These are phyloP conservation scores for Knufia petricola DNA, from an alignment of 2,329 filamentous ascomycete genomes.

Conservation along the genomic window DNA sequence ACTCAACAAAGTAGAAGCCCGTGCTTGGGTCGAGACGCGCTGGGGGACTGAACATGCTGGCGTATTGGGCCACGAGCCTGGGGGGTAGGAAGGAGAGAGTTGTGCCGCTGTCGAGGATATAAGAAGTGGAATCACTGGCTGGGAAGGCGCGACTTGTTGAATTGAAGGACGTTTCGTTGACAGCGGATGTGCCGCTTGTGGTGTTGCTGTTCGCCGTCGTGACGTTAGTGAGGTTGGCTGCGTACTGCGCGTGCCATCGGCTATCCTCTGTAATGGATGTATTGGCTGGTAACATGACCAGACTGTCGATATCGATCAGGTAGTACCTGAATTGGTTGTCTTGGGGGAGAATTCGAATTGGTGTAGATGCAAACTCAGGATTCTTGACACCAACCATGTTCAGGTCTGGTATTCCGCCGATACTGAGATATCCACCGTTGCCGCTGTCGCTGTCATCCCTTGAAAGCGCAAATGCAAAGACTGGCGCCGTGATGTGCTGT, in stretches of 20 bases:
- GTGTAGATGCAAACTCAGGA: slow-evolving; percentile 27
- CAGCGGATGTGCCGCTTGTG: too few species aligned
- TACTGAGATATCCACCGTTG: slow-evolving; percentile 37
- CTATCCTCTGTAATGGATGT: not conserved
- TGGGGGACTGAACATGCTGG: slow-evolving; percentile 35
- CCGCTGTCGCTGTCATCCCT: slow-evolving; percentile 35
- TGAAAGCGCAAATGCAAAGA: slow-evolving; percentile 41
- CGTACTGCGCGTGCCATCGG: not conserved
- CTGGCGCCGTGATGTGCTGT: slow-evolving; percentile 37
- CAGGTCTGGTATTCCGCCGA: slow-evolving; percentile 36
- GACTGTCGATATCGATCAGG: slow-evolving; percentile 2
- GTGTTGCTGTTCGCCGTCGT: not conserved
- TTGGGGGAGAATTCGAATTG: slow-evolving; percentile 26
- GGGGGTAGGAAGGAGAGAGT: slow-evolving; percentile 32
- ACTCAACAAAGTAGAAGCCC: slow-evolving; percentile 33
- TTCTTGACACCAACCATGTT: slow-evolving; percentile 21
- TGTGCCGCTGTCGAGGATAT: slow-evolving; percentile 22
- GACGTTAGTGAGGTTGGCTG: slow-evolving; percentile 7
- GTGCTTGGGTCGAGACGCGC: slow-evolving; percentile 27
- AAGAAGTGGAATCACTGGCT: slow-evolving; percentile 6
- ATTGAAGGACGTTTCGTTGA: slow-evolving; percentile 4
- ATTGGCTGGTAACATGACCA: not conserved
- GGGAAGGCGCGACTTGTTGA: not conserved
- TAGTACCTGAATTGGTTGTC: slow-evolving; percentile 6
- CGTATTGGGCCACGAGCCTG: slow-evolving; percentile 29